A percentile compares a stretch with the other conserved stretches of the same genome.
Evolutionary conservation across 2,329 filamentous ascomycete species (phyloP).

Genomic region (Penicillium psychrosexuale): DNA sequence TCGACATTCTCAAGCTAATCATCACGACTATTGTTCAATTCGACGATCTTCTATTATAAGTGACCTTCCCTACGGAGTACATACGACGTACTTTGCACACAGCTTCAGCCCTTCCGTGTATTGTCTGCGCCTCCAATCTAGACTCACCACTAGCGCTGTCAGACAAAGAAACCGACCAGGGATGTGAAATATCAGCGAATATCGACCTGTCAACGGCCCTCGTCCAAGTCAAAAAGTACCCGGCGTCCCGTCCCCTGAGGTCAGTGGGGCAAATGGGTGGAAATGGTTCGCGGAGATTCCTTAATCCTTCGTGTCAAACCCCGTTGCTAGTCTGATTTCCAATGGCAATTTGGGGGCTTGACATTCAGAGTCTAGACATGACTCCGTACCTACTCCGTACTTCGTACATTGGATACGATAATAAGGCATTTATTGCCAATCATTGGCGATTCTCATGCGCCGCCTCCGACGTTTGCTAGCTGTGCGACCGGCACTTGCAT

Average conservation of each 20-base stretch:
- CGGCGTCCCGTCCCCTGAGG: background rate
- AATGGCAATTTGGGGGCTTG: constrained; percentile 11
- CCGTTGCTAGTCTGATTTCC: constrained; percentile 7
- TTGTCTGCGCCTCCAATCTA: background rate
- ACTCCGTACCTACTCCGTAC: background rate
- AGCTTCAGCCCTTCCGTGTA: background rate
- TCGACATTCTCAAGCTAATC: background rate
- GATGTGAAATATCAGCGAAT: background rate
- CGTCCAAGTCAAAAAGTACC: constrained; percentile 11
- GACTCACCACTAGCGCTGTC: constrained; percentile 15
- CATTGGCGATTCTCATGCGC: constrained; percentile 3
- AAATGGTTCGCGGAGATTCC: constrained; percentile 12
- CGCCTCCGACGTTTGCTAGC: constrained; percentile 7
- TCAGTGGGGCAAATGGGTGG: constrained; percentile 1
- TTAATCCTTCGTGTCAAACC: constrained; percentile 4
- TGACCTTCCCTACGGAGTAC: background rate
- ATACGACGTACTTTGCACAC: background rate
- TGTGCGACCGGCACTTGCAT: constrained; percentile 8
- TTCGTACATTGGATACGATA: background rate
- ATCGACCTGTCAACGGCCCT: constrained; percentile 21
- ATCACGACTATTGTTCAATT: background rate
- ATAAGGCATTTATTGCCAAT: constrained; percentile 15
- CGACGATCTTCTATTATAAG: background rate
- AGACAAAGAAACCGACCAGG: constrained; percentile 8
- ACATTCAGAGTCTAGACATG: constrained; percentile 4